Base-by-base conservation (phyloP, 2,329 filamentous ascomycete genomes). In the Penicillium sp. region DNA sequence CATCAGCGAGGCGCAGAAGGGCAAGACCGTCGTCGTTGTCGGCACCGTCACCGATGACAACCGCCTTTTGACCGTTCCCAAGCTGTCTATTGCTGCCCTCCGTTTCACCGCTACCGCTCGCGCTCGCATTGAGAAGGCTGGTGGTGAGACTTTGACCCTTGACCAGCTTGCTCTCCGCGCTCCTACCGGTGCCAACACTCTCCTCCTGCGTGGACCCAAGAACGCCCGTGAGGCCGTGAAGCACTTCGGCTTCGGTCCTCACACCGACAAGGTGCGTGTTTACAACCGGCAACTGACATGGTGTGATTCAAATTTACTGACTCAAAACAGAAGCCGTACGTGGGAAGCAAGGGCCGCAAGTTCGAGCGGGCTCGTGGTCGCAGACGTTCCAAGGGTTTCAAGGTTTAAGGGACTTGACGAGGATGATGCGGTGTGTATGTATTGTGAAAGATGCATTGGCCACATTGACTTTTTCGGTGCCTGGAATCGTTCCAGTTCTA, bases 341-440 rank as follows among this genome's bases (percentile, higher is more conserved):
- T 99, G 76, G 86, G 91, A 82, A 96, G 91, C 86, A 99, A 99
- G 90, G 95, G 95, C 77, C 90, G 94, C 83, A 99, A 99, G 87
- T 99, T 99, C 86, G 95, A 99, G 89, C 87, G 88, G 76, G 94
- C 93, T 76, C 93, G 94, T 94, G 95, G 94, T 82, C 93, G 94
- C 83, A 95, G 94, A 89, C 86, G 92, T 80, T 97, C 93, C 75
- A 88, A 90, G 77, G 94, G 95, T 87, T 99, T 99, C 93, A 99
- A 99, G 92, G 94, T 99, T 79, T 99, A 96, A 91, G 62, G 43
- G 56, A 54, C 52, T 42, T 62, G 51, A 56, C 62, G 53, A 62
- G 62, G 52, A 53, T 64, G 60, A 47, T 61, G 49, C 47, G 57
- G 61, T 61, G 56, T 60, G 56, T 50, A 55, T 56, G 45, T 59